Base-by-base conservation (phyloP, 257 asterid species). In the Fraxinus pennsylvanica region DNA sequence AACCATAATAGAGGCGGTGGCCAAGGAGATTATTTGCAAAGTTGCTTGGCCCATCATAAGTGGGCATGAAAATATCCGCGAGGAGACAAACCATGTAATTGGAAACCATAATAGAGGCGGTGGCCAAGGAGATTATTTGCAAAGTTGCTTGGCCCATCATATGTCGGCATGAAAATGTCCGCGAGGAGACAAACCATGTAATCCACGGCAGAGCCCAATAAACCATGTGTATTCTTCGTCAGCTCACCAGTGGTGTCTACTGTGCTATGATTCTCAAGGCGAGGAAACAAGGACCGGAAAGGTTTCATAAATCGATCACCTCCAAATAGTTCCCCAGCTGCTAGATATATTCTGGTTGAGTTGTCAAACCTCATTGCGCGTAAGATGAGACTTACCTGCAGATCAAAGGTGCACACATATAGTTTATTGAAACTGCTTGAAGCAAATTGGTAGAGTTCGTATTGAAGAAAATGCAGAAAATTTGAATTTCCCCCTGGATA, bases 11-110 rank as follows among this genome's bases (percentile, higher is more conserved):
- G 73, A 93, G 96, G 47, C 99, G 98, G 82, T 96, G 99, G 38
- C 99, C 99, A 2, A 96, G 95, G 82, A 96, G 97, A 78, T 96
- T 93, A 79, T 96, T 93, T 0, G 98, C 98, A 27, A 93, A 96
- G 87, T 96, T 96, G 86, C 98, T 96, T 6, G 98, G 99, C 59
- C 99, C 99, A 74, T 95, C 99, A 82, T 95, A 96, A 36, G 99
- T 96, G 80, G 99, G 96, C 97, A 96, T 90, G 91, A 96, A 96
- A 82, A 93, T 85, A 80, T 96, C 99, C 2, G 99, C 76, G 13
- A 90, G 97, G 66, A 96, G 95, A 83, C 99, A 96, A 33, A 96
- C 99, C 98, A 93, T 96, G 78, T 96, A 96, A 84, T 96, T n/a
- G n/a, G n/a, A n/a, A n/a, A n/a, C n/a, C n/a, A n/a, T n/a, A n/a